Evolutionary conservation across 2,329 filamentous ascomycete species (phyloP).

Genomic region (Fusarium nanum): DNA sequence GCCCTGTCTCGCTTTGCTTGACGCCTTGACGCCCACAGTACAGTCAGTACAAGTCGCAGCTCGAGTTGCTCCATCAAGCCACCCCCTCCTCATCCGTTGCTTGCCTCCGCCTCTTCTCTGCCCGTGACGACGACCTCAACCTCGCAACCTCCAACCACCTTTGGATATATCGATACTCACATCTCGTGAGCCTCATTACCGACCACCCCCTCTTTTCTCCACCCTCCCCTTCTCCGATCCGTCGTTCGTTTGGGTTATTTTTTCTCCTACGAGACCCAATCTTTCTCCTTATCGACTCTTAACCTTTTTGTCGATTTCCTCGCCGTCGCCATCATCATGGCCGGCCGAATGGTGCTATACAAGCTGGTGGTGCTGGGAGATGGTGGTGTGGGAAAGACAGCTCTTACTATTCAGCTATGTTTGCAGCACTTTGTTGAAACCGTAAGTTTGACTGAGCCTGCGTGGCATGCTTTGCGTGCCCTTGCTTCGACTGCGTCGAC

Average conservation of each 20-base stretch:
- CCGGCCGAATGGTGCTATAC: conserved; percentile 94
- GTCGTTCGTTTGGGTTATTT: conserved; percentile 29
- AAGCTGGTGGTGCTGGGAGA: conserved; percentile 96
- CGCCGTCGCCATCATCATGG: conserved; percentile 66
- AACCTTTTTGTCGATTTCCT: conserved; percentile 34
- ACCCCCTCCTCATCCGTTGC: conserved; percentile 44
- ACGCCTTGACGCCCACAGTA: conserved; percentile 37
- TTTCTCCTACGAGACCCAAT: conserved; percentile 18
- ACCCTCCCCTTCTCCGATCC: conserved; percentile 34
- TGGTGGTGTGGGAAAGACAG: conserved; percentile 93
- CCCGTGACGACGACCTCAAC: conserved; percentile 44
- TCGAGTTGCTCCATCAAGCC: conserved; percentile 46
- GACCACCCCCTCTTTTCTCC: conserved; percentile 34
- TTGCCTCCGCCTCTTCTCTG: conserved; percentile 40
- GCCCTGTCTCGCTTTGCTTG: conserved; percentile 28
- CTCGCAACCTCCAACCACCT: conserved; percentile 40
- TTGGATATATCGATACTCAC: conserved; percentile 30
- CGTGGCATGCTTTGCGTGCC: neutral
- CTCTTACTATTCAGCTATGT: conserved; percentile 95
- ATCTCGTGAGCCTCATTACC: conserved; percentile 39
- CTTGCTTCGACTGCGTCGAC: conserved; percentile 1
- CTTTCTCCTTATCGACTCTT: conserved; percentile 30
- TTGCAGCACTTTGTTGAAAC: conserved; percentile 99
- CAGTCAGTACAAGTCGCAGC: conserved; percentile 38
- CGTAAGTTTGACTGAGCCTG: conserved; percentile 58